These are phyloP conservation scores for Tylopilus plumbeoviolaceoides DNA, from an alignment of 768 basidiomycete species.

Conservation along the genomic window DNA sequence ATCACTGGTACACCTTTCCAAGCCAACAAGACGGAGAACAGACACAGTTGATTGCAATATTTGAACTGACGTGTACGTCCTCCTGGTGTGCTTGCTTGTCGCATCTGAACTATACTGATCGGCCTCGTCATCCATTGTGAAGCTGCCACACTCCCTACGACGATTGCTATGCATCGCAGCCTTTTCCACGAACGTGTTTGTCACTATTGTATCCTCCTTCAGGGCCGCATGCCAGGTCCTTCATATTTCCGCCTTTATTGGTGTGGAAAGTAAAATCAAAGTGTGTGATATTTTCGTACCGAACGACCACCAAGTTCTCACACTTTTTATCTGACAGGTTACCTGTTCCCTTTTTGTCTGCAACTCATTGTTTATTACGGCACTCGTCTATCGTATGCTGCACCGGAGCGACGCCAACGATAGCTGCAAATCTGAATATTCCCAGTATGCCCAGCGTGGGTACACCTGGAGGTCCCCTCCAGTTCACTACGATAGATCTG, in stretches of 20 bases:
- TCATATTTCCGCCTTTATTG: neutral
- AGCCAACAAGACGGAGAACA: neutral
- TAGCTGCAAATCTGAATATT: neutral
- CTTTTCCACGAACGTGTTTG: too few species aligned
- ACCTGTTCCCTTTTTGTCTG: neutral
- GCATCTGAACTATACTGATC: neutral
- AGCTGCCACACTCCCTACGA: neutral
- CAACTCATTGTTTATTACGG: neutral
- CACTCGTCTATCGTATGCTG: neutral
- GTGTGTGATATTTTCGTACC: neutral
- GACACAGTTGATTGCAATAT: neutral
- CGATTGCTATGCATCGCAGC: neutral
- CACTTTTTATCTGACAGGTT: neutral
- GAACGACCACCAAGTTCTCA: neutral
- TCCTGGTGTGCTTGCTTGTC: neutral
- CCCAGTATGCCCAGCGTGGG: neutral
- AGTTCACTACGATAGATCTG: neutral
- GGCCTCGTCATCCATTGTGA: neutral
- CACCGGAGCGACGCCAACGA: neutral
- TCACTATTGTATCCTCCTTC: too few species aligned
- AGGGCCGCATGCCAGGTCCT: too few species aligned
- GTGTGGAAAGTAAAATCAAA: neutral
- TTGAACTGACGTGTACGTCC: neutral
- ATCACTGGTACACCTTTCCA: neutral
- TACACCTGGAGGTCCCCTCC: neutral